These are phyloP conservation scores for Strobilomyces confusus DNA, from an alignment of 768 basidiomycete genomes.

Conservation along the genomic window DNA sequence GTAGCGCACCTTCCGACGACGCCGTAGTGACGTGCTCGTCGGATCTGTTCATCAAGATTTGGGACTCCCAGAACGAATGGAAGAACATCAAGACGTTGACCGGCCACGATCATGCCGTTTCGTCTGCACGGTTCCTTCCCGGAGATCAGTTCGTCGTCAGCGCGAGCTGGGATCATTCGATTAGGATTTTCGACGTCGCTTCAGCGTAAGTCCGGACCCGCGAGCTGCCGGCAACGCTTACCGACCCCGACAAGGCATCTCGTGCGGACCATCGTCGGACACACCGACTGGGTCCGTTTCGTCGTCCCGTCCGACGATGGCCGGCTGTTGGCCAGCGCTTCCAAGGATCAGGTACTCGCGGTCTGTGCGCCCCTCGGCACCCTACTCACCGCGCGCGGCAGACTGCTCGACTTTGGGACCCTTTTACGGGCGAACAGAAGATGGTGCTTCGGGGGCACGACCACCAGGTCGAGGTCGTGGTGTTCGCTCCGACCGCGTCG, in stretches of 20 bases:
- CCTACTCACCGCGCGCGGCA: constrained; percentile 26
- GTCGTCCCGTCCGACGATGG: constrained; percentile 68
- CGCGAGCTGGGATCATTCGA: constrained; percentile 83
- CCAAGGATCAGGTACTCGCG: constrained; percentile 88
- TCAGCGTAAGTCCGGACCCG: constrained; percentile 57
- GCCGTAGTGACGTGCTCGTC: constrained; percentile 61
- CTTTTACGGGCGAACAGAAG: constrained; percentile 69
- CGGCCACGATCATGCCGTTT: constrained; percentile 91
- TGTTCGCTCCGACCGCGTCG: constrained; percentile 74
- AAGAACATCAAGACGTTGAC: constrained; percentile 83
- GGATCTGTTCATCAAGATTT: constrained; percentile 88
- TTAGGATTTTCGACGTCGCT: constrained; percentile 82
- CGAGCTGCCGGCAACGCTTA: constrained; percentile 7
- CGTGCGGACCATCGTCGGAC: constrained; percentile 69
- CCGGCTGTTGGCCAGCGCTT: constrained; percentile 70
- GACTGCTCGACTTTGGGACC: constrained; percentile 79
- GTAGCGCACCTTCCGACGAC: background rate
- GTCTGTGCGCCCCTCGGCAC: background rate
- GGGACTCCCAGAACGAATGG: constrained; percentile 88
- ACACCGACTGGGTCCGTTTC: constrained; percentile 82
- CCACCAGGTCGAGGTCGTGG: constrained; percentile 77
- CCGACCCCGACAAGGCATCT: constrained; percentile 49
- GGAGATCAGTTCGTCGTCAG: constrained; percentile 81
- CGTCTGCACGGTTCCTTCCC: constrained; percentile 80
- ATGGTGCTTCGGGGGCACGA: constrained; percentile 85